A percentile compares a stretch with the other conserved stretches of the same genome.
These are phyloP conservation scores for Malus asiatica DNA, from an alignment of 306 rosid genomes.

Conservation along the genomic window DNA sequence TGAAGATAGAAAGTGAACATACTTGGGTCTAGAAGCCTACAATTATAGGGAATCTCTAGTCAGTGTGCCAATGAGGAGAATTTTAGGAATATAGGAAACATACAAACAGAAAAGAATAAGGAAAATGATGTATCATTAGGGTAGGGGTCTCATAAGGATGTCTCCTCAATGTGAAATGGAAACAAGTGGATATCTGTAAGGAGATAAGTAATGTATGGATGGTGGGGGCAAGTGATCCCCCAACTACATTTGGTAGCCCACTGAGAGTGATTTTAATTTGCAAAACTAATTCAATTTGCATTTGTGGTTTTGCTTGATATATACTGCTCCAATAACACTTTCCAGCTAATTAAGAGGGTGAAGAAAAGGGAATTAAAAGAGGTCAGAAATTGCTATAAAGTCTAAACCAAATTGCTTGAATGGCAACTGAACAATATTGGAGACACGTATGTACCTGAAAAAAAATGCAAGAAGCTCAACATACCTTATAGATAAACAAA, in stretches of 20 bases:
- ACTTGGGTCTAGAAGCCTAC: neutral
- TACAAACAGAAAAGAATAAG: slow-evolving; percentile 38
- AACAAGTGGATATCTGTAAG: slow-evolving; percentile 37
- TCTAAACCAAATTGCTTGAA: neutral
- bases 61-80: slow-evolving; percentile 29
- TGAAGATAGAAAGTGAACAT: too few relatives aligned
- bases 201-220: slow-evolving; percentile 28
- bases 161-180: slow-evolving; percentile 42
- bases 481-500: neutral
- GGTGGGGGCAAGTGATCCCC: slow-evolving; percentile 61
- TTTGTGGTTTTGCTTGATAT: neutral
- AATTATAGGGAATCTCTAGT: neutral
- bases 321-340: neutral
- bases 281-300: neutral
- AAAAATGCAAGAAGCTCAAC: neutral
- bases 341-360: neutral
- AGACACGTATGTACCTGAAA: neutral
- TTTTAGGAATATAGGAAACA: slow-evolving; percentile 35
- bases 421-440: neutral
- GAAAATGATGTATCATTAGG: slow-evolving; percentile 41
- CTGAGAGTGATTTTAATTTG: neutral
- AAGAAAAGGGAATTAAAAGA: neutral
- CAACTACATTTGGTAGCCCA: slow-evolving; percentile 42
- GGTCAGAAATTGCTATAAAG: neutral
- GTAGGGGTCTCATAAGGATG: slow-evolving; percentile 29